These are phyloP conservation scores for Physcomitrium patens DNA, from an alignment of 225 moss, liverwort and hornwort species.

Conservation along the genomic window DNA sequence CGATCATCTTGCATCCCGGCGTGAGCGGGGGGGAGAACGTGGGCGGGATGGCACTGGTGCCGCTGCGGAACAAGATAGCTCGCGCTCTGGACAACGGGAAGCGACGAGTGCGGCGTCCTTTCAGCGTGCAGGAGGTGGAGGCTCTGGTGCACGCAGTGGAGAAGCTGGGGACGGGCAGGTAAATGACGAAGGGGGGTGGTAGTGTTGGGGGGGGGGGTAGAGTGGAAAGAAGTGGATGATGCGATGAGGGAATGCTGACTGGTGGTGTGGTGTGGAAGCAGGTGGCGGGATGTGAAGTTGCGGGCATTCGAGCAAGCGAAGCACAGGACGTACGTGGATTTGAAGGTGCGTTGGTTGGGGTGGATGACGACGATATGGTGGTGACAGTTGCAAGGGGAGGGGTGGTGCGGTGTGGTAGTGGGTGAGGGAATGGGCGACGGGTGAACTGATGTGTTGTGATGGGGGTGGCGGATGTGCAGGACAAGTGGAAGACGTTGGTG, in stretches of 20 bases:
- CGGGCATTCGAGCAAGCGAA: constrained; percentile 98
- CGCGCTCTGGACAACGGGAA: constrained; percentile 69
- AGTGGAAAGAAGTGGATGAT: background rate
- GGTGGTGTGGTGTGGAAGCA: constrained; percentile 33
- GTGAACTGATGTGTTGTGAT: too few relatives aligned
- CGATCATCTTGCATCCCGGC: constrained; percentile 69
- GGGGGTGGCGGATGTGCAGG: constrained; percentile 36
- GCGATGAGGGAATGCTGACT: background rate
- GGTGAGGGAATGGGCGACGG: too few relatives aligned
- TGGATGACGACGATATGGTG: too few relatives aligned
- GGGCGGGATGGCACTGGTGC: constrained; percentile 65
- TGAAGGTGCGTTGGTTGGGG: constrained; percentile 60
- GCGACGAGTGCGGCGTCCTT: constrained; percentile 86
- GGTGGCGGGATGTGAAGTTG: constrained; percentile 98
- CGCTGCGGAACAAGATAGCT: constrained; percentile 58
- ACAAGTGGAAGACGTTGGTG: constrained; percentile 77
- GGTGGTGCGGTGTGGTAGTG: too few relatives aligned
- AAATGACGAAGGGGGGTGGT: constrained; percentile 12
- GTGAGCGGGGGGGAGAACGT: constrained; percentile 55
- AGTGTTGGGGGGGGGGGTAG: background rate
- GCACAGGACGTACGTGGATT: constrained; percentile 96
- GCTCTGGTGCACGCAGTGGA: constrained; percentile 97
- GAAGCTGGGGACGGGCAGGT: constrained; percentile 99
- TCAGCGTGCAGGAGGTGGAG: constrained; percentile 93
- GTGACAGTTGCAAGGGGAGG: too few relatives aligned